A percentile compares a stretch with the other conserved stretches of the same genome.
These are phyloP conservation scores for Bauhinia variegata DNA, from an alignment of 306 rosid genomes.

Conservation along the genomic window DNA sequence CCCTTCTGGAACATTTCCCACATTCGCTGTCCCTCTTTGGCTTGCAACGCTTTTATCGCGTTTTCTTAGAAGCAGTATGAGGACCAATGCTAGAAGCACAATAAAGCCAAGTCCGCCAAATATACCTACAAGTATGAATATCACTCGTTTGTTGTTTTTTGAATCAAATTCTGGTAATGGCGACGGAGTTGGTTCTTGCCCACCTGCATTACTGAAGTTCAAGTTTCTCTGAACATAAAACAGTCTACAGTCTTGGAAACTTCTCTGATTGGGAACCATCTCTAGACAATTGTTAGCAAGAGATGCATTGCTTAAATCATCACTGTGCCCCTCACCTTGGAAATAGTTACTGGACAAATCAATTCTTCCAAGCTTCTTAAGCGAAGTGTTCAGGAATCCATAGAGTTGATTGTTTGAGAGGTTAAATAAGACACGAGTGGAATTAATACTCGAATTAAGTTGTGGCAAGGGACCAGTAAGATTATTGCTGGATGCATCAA, in stretches of 20 bases:
- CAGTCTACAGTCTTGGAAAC: conserved; percentile 49
- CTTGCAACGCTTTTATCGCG: conserved; percentile 39
- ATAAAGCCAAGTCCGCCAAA: conserved; percentile 81
- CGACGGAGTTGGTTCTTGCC: conserved; percentile 17
- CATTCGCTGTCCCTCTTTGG: conserved; percentile 53
- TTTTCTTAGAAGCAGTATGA: conserved; percentile 52
- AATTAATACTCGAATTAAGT: conserved; percentile 34
- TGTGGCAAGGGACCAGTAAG: conserved; percentile 61
- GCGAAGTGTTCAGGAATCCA: conserved; percentile 54
- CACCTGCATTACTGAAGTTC: conserved; percentile 29
- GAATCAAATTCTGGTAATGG: conserved; percentile 23
- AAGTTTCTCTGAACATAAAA: conserved; percentile 59
- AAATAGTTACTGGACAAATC: conserved; percentile 84
- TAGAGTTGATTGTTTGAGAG: conserved; percentile 74
- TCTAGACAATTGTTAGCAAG: conserved; percentile 68
- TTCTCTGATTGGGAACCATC: conserved; percentile 57
- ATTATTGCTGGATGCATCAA: conserved; percentile 70
- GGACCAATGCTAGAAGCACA: conserved; percentile 56
- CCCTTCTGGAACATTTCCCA: conserved; percentile 54
- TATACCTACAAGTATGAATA: conserved; percentile 66
- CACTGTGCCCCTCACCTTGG: conserved; percentile 52
- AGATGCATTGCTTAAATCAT: conserved; percentile 43
- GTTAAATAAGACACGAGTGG: conserved; percentile 47
- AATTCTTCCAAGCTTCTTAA: conserved; percentile 37
- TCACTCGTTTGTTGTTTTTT: conserved; percentile 45